A percentile compares a stretch with the other conserved stretches of the same genome.
Evolutionary conservation across 768 basidiomycete genomes (phyloP).

Genomic region (Gloeostereum incarnatum): DNA sequence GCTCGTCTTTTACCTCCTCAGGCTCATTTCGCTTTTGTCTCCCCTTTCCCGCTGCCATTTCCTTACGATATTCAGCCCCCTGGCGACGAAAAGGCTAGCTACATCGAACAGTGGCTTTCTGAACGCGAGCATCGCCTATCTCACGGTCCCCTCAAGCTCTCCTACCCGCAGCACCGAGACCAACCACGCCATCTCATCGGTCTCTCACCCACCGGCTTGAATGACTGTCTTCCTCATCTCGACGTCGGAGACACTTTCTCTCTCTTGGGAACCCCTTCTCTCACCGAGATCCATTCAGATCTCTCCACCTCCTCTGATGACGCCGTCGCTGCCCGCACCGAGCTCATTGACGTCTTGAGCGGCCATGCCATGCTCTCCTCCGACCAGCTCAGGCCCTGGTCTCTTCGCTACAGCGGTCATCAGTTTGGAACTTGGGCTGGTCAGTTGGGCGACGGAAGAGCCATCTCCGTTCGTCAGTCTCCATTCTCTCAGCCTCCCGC

Average conservation of each 20-base stretch:
- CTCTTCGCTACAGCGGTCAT: conserved; percentile 84
- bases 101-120: conserved; percentile 73
- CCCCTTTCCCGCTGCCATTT: conserved; percentile 77
- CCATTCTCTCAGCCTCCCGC: background rate
- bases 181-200: conserved; percentile 43
- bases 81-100: conserved; percentile 41
- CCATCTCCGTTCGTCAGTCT: conserved; percentile 62
- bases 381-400: conserved; percentile 65
- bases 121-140: conserved; percentile 43
- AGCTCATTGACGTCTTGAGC: conserved; percentile 74
- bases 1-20: conserved; percentile 46
- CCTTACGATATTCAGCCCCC: conserved; percentile 66
- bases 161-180: conserved; percentile 24
- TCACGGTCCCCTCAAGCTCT: conserved; percentile 13
- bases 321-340: conserved; percentile 43
- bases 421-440: conserved; percentile 90
- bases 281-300: conserved; percentile 31
- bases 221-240: conserved; percentile 76
- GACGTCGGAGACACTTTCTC: conserved; percentile 81
- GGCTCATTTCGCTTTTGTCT: conserved; percentile 73
- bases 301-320: conserved; percentile 20
- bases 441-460: conserved; percentile 92
- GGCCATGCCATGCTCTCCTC: conserved; percentile 68
- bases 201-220: conserved; percentile 55
- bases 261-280: conserved; percentile 50